phyloP scores from a whole-genome alignment of 2,329 filamentous ascomycete species.

The Colletotrichum falcatum region DNA sequence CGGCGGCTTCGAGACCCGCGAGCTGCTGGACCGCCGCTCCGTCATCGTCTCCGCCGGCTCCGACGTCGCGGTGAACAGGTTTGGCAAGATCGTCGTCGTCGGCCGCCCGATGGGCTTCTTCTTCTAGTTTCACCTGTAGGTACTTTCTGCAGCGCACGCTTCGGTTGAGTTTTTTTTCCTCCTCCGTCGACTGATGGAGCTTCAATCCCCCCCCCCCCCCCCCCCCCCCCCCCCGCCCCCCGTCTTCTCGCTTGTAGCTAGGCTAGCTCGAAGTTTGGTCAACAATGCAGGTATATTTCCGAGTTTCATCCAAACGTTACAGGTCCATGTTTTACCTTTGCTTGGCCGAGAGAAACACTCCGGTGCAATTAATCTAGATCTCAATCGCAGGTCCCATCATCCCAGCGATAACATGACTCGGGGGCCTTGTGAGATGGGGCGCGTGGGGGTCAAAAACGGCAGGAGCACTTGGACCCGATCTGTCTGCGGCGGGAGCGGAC shows the following conservation, averaged over 20 bases:
- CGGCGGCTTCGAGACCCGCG: conserved; percentile 45
- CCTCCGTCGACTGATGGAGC: background rate
- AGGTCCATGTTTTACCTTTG: background rate
- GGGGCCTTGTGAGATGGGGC: too few relatives aligned
- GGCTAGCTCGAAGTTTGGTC: background rate
- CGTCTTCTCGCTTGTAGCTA: background rate
- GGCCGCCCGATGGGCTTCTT: background rate
- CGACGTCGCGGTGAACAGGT: conserved; percentile 26
- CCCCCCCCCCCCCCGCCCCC: too few relatives aligned
- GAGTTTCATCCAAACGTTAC: background rate
- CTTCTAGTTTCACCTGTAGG: too few relatives aligned
- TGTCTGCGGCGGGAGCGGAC: conserved; percentile 28
- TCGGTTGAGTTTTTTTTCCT: too few relatives aligned
- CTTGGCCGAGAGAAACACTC: background rate
- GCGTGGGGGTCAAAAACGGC: background rate
- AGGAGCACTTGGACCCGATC: conserved; percentile 6
- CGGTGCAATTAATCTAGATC: too few relatives aligned
- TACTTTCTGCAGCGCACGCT: too few relatives aligned
- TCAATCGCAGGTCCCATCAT: background rate
- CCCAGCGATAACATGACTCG: conserved; percentile 1
- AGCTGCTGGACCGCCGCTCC: background rate
- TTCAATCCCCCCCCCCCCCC: too few relatives aligned
- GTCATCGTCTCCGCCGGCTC: too few relatives aligned
- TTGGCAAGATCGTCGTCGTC: conserved; percentile 31
- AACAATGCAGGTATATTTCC: background rate